Percentiles rank a stretch among this genome's conserved stretches.
phyloP scores from a whole-genome alignment of 208 protist species.

The Wallacemonas sp. region DNA sequence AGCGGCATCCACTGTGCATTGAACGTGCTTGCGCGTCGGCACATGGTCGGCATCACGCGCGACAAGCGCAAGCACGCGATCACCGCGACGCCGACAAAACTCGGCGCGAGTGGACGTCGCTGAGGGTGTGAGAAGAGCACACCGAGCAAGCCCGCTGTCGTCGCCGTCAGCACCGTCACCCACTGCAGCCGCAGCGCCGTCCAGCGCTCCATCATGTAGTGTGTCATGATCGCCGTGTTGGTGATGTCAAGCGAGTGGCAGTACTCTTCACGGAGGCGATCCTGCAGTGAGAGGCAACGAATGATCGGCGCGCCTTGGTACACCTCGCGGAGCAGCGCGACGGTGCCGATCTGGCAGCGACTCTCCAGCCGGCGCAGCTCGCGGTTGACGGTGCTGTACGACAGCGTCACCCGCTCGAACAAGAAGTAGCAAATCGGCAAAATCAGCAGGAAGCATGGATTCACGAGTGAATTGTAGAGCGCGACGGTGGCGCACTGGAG shows the following conservation, averaged over 20 bases:
- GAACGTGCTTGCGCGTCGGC: slow-evolving; percentile 38
- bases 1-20: slow-evolving; percentile 52
- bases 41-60: slow-evolving; percentile 39
- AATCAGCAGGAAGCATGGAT: slow-evolving; percentile 57
- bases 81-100: slow-evolving; percentile 50
- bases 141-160: slow-evolving; percentile 42
- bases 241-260: slow-evolving; percentile 60
- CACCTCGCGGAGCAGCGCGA: slow-evolving; percentile 57
- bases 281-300: slow-evolving; percentile 58
- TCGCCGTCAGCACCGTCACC: slow-evolving; percentile 40
- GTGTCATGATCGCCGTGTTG: slow-evolving; percentile 60
- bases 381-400: slow-evolving; percentile 44
- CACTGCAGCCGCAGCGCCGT: slow-evolving; percentile 55
- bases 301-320: slow-evolving; percentile 52
- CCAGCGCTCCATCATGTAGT: slow-evolving; percentile 62
- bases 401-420: slow-evolving; percentile 42
- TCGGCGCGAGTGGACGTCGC: slow-evolving; percentile 28
- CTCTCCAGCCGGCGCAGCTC: slow-evolving; percentile 62
- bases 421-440: slow-evolving; percentile 49
- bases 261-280: slow-evolving; percentile 69
- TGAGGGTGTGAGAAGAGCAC: slow-evolving; percentile 44
- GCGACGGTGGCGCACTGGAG: slow-evolving; percentile 45
- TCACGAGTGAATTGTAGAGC: slow-evolving; percentile 49
- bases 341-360: slow-evolving; percentile 39
- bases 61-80: slow-evolving; percentile 44